phyloP scores from a whole-genome alignment of 208 protist genomes.

The Blastocrithidia nonstop region DNA sequence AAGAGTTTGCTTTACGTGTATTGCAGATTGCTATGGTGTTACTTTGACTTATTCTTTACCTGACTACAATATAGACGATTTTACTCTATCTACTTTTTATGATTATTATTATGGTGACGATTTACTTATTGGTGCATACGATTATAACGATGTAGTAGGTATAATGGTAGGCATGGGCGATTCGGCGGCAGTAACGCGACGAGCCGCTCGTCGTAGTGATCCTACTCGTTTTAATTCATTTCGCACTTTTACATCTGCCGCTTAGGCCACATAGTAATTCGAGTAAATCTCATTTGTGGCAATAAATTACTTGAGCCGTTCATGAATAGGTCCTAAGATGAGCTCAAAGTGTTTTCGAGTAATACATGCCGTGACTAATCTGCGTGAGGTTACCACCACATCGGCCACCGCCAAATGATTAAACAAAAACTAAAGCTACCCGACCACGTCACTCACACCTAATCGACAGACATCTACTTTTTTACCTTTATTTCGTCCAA shows the following conservation, averaged over 20 bases:
- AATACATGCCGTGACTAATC: slow-evolving; percentile 48
- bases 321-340: slow-evolving; percentile 65
- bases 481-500: slow-evolving; percentile 47
- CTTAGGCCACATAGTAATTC: slow-evolving; percentile 36
- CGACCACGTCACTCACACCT: slow-evolving; percentile 52
- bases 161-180: too few relatives aligned
- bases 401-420: slow-evolving; percentile 69
- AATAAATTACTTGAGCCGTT: slow-evolving; percentile 70
- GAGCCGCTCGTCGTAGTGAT: too few relatives aligned
- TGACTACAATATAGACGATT: too few relatives aligned
- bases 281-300: slow-evolving; percentile 42
- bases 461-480: slow-evolving; percentile 51
- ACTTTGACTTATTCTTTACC: too few relatives aligned
- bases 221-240: slow-evolving; percentile 36
- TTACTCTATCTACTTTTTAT: too few relatives aligned
- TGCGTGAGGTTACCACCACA: slow-evolving; percentile 44
- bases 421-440: slow-evolving; percentile 85
- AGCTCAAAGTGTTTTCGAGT: slow-evolving; percentile 79
- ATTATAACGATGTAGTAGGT: too few relatives aligned
- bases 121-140: too few relatives aligned
- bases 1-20: too few relatives aligned
- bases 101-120: too few relatives aligned
- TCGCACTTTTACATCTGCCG: slow-evolving; percentile 40
- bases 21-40: too few relatives aligned
- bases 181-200: too few relatives aligned